A percentile compares a stretch with the other conserved stretches of the same genome.
Conservation (phyloP, 306 rosid species). For the Gynostemma pentaphyllum region DNA sequence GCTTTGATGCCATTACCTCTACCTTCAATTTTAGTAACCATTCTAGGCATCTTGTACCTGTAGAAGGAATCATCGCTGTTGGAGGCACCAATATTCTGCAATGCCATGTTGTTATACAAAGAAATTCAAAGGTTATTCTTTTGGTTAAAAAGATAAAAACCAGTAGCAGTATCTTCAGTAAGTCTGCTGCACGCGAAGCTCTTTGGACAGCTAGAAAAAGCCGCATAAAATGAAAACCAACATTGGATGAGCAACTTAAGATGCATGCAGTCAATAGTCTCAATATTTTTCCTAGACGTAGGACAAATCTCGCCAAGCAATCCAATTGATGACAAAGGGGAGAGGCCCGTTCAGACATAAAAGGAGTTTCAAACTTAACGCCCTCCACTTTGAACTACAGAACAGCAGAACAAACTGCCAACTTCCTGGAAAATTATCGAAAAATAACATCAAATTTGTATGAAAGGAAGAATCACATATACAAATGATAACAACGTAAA, state of each 20-base stretch:
- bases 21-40: constrained; percentile 75
- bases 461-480: neutral
- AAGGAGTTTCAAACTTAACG: constrained; percentile 41
- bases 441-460: neutral
- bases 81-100: constrained; percentile 72
- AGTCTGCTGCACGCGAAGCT: neutral
- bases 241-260: constrained; percentile 21
- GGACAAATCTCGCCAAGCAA: constrained; percentile 63
- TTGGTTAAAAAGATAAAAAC: constrained; percentile 14
- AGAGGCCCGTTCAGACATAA: constrained; percentile 61
- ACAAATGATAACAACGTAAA: neutral
- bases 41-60: constrained; percentile 86
- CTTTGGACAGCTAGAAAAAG: constrained; percentile 13
- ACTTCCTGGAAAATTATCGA: constrained; percentile 14
- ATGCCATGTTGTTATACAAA: constrained; percentile 33
- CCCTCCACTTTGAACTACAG: constrained; percentile 38
- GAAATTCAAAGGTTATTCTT: neutral
- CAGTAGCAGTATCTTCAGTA: constrained; percentile 8
- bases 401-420: constrained; percentile 34
- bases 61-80: constrained; percentile 86
- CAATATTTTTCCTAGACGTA: constrained; percentile 43
- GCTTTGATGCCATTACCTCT: constrained; percentile 84
- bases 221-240: constrained; percentile 27
- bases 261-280: constrained; percentile 28
- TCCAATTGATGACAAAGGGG: constrained; percentile 45